phyloP scores from a whole-genome alignment of 1,139 yeast species.

The Blastobotrys capitulatus region DNA sequence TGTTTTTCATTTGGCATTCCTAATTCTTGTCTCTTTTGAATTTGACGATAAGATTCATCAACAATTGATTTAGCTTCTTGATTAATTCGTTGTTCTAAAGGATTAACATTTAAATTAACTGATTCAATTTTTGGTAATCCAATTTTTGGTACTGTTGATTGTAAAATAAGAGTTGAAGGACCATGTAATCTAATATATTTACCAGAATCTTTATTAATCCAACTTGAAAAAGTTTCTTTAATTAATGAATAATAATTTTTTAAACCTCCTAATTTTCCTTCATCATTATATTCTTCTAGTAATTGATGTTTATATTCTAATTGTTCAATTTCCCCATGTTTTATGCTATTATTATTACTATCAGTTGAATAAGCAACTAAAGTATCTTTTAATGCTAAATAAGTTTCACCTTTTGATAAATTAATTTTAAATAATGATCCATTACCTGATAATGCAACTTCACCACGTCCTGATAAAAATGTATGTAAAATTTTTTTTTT shows the following conservation, averaged over 20 bases:
- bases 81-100: constrained; percentile 16
- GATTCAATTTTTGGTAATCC: constrained; percentile 5
- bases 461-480: constrained; percentile 35
- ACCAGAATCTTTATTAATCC: constrained; percentile 10
- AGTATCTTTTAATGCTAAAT: constrained; percentile 30
- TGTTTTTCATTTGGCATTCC: constrained; percentile 22
- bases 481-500: constrained; percentile 22
- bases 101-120: constrained; percentile 8
- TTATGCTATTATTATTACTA: constrained; percentile 18
- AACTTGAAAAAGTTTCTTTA: constrained; percentile 1
- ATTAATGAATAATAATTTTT: background rate
- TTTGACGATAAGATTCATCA: constrained; percentile 7
- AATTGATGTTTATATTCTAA: constrained; percentile 1
- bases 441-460: constrained; percentile 30
- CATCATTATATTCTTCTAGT: background rate
- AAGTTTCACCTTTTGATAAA: constrained; percentile 31
- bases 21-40: constrained; percentile 6
- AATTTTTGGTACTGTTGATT: background rate
- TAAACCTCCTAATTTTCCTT: constrained; percentile 1
- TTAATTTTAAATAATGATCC: constrained; percentile 33
- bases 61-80: constrained; percentile 15
- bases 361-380: constrained; percentile 35
- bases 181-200: constrained; percentile 12
- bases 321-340: constrained; percentile 5
- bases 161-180: constrained; percentile 13